Base-by-base conservation (phyloP, 1,284 basidiomycete species). In the Stygiomarasmius scandens region DNA sequence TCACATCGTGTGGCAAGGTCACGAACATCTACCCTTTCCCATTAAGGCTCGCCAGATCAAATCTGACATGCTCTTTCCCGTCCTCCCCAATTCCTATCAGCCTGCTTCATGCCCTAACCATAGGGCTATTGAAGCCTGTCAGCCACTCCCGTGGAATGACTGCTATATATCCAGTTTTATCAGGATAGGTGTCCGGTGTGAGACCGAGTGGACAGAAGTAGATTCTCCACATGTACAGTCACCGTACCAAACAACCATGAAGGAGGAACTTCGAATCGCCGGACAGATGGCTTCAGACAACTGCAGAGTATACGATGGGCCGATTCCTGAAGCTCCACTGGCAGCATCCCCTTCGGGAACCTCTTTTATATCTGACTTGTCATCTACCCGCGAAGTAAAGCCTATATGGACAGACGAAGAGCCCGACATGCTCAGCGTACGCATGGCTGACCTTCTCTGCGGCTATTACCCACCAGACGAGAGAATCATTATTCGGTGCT, bases 61-160 rank as follows among this genome's bases (percentile, higher is more conserved):
- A n/a, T 45, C 55, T n/a, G 44, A 56, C 23, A 60, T 60, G 58
- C 52, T 50, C 3, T 44, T 60, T 10, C 58, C 58, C 3, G 47
- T 60, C 23, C 55, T 60, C 16, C 58, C 58, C 41, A 60, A 56
- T 25, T 49, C 36, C 5, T 5, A 16, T 14, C 55, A 60, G 44
- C 58, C 58, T 25, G 32, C 38, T 25, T 32, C 36, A 20, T 34
- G 32, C 32, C 32, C 32, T 34, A 8, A 34, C 8, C 54, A 55
- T n/a, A 24, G 49, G 11, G 46, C 55, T 8, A 4, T 60, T n/a
- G 45, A 48, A 32, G 49, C 58, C 23, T 36, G 38, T 12, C 29
- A 48, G 20, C 55, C 54, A 29, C 50, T 60, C 11, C 58, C 58
- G 9, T 60, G 58, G 58, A 29, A 49, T n/a, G 55, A 56, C 27